Percentiles rank a stretch among this genome's conserved stretches.
Conservation (phyloP, 306 rosid genomes). For the Inga laurina region DNA sequence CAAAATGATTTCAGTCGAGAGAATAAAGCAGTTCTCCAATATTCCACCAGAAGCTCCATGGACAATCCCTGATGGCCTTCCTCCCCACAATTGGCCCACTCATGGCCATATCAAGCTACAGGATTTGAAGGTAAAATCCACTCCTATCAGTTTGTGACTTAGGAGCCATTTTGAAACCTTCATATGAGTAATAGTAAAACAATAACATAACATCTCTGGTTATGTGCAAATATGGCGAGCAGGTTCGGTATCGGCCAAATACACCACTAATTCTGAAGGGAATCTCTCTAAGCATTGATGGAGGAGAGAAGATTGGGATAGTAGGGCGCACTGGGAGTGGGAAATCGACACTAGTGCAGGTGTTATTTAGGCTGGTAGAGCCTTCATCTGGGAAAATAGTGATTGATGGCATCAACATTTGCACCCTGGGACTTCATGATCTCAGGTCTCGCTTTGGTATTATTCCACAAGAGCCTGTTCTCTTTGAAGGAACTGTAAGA, state of each 20-base stretch:
- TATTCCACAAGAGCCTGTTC: constrained; percentile 92
- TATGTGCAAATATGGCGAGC: constrained; percentile 21
- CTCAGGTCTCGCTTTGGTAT: constrained; percentile 85
- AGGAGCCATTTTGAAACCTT: not conserved
- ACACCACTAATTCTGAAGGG: constrained; percentile 83
- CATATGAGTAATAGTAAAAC: not conserved
- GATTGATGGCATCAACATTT: constrained; percentile 65
- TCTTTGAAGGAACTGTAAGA: constrained; percentile 86
- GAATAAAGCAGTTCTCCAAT: not conserved
- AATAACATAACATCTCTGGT: not conserved
- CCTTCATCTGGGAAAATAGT: constrained; percentile 71
- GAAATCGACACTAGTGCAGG: constrained; percentile 82
- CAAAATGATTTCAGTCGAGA: not conserved
- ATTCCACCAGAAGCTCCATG: constrained; percentile 2
- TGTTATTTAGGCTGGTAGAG: constrained; percentile 78
- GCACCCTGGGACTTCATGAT: constrained; percentile 72
- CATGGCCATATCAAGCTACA: not conserved
- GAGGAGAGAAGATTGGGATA: constrained; percentile 83
- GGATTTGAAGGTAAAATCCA: not conserved
- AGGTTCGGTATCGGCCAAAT: constrained; percentile 78
- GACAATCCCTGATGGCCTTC: not conserved
- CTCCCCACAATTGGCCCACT: not conserved
- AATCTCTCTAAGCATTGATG: constrained; percentile 57
- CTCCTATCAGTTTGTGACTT: not conserved
- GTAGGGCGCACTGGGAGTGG: constrained; percentile 70